Evolutionary conservation across 257 asterid species (phyloP).

Genomic region (Striga asiatica): DNA sequence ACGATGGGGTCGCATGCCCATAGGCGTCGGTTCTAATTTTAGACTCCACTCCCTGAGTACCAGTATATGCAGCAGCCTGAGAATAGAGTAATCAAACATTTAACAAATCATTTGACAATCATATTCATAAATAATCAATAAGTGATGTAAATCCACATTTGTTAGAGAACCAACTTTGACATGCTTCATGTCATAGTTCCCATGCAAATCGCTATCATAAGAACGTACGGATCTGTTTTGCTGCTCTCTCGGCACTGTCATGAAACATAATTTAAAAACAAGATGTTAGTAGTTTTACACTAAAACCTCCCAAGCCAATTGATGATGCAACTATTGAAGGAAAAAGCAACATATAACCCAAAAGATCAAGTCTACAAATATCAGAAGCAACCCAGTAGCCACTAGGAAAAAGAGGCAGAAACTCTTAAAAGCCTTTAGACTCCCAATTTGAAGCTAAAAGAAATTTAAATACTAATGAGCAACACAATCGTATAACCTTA

Average conservation of each 20-base stretch:
- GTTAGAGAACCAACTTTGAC: slow-evolving; percentile 49
- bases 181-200: slow-evolving; percentile 50
- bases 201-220: slow-evolving; percentile 53
- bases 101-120: no score
- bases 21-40: slow-evolving; percentile 31
- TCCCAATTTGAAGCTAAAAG: neutral
- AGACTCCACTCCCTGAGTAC: slow-evolving; percentile 33
- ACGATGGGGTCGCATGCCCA: slow-evolving; percentile 28
- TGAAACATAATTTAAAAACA: slow-evolving; percentile 18
- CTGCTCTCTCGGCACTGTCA: slow-evolving; percentile 45
- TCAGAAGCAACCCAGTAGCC: neutral
- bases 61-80: slow-evolving; percentile 36
- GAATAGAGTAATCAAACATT: no score
- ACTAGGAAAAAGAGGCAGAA: neutral
- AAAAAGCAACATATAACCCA: no score
- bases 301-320: no score
- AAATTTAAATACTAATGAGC: neutral
- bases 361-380: neutral
- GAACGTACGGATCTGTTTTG: slow-evolving; percentile 50
- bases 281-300: slow-evolving; percentile 13
- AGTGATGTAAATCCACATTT: neutral
- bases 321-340: no score
- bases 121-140: slow-evolving; percentile 11
- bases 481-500: neutral
- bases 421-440: no score